Conservation (phyloP, 2,329 filamentous ascomycete species). For the Dothideomycetes sp. region DNA sequence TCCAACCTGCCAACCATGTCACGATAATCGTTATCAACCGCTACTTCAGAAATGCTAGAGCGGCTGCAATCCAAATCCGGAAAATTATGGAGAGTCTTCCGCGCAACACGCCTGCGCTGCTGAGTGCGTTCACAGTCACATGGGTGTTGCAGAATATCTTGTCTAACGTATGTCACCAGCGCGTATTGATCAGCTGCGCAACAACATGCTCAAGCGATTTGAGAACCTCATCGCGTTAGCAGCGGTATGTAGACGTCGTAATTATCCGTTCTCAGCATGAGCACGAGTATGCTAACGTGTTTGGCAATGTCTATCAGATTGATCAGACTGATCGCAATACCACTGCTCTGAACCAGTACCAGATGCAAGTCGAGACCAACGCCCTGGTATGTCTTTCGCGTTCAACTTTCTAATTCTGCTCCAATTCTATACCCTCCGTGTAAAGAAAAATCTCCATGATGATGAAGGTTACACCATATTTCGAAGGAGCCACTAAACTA, state of each 20-base stretch:
- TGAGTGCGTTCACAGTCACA: conserved; percentile 18
- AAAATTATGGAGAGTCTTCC: conserved; percentile 28
- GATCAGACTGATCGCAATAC: conserved; percentile 42
- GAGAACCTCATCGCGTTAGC: conserved; percentile 45
- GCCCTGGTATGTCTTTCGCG: conserved; percentile 36
- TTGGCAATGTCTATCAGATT: conserved; percentile 31
- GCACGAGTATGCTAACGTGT: conserved; percentile 5
- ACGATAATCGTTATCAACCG: background rate
- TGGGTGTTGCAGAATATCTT: background rate
- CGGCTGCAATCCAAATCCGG: background rate
- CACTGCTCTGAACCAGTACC: conserved; percentile 46
- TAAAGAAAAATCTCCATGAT: too few species aligned
- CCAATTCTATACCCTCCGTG: too few species aligned
- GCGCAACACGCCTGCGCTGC: conserved; percentile 29
- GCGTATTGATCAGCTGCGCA: conserved; percentile 28
- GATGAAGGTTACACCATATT: too few species aligned
- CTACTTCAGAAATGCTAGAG: background rate
- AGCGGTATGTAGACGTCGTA: conserved; percentile 32
- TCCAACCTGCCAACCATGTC: background rate
- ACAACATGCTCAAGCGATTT: conserved; percentile 38
- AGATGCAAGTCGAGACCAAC: conserved; percentile 48
- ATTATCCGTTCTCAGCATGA: too few species aligned
- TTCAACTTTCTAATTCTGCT: background rate
- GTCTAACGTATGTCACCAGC: conserved; percentile 14
- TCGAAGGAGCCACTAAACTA: too few species aligned